Evolutionary conservation across 2,329 filamentous ascomycete genomes (phyloP).

Genomic region (Penicillium hesseltinei): DNA sequence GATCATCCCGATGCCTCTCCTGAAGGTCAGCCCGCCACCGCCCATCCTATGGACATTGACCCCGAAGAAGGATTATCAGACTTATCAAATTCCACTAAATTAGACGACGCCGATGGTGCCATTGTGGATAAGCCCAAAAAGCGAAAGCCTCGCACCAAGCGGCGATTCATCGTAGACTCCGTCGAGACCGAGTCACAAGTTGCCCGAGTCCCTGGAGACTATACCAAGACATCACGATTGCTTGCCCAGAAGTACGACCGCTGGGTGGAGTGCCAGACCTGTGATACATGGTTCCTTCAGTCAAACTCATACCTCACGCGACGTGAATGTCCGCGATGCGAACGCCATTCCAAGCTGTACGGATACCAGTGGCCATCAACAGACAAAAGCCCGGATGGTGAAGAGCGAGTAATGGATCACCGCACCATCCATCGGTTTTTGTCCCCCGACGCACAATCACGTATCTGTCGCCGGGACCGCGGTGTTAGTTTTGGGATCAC

Average conservation of each 20-base stretch:
- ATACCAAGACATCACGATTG: slow-evolving; percentile 74
- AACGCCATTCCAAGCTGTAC: slow-evolving; percentile 92
- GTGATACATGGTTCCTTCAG: slow-evolving; percentile 79
- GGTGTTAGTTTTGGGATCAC: slow-evolving; percentile 39
- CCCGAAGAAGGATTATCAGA: slow-evolving; percentile 24
- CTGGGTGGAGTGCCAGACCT: slow-evolving; percentile 89
- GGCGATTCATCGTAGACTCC: slow-evolving; percentile 32
- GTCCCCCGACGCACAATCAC: slow-evolving; percentile 63
- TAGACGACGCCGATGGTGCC: slow-evolving; percentile 28
- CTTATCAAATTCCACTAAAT: slow-evolving; percentile 27
- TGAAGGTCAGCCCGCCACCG: slow-evolving; percentile 10
- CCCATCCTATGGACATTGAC: slow-evolving; percentile 18
- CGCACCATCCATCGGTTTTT: slow-evolving; percentile 84
- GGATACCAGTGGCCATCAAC: slow-evolving; percentile 97
- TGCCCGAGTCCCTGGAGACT: slow-evolving; percentile 68
- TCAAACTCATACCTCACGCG: slow-evolving; percentile 82
- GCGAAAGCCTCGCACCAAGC: slow-evolving; percentile 27
- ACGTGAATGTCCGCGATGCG: slow-evolving; percentile 84
- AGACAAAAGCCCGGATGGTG: slow-evolving; percentile 74
- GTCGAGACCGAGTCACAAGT: slow-evolving; percentile 38
- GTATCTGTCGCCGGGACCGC: slow-evolving; percentile 37
- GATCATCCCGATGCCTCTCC: slow-evolving; percentile 11
- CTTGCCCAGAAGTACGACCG: slow-evolving; percentile 72
- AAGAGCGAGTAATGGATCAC: slow-evolving; percentile 73
- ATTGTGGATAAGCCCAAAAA: slow-evolving; percentile 20